A percentile compares a stretch with the other conserved stretches of the same genome.
Conservation (phyloP, 2,329 filamentous ascomycete genomes). For the Fusarium sp. region DNA sequence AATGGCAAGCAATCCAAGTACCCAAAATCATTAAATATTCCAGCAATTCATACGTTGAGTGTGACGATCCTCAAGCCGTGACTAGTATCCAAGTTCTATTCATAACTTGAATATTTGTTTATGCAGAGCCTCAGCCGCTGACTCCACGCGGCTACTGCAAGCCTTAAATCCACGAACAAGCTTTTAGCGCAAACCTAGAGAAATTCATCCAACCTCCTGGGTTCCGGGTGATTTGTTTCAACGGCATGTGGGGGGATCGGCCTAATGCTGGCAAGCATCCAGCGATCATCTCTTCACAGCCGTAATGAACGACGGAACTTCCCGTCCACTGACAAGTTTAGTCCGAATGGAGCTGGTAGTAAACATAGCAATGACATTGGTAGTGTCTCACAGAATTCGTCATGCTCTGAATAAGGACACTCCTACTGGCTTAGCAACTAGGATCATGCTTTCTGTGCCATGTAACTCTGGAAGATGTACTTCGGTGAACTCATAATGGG, state of each 20-base stretch:
- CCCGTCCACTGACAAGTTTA: background rate
- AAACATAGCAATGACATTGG: background rate
- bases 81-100: background rate
- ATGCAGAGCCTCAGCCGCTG: background rate
- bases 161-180: background rate
- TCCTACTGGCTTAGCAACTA: background rate
- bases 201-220: background rate
- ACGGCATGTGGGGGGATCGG: background rate
- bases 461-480: background rate
- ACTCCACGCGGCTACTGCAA: background rate
- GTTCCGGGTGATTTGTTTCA: background rate
- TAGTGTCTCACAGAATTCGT: background rate
- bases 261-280: background rate
- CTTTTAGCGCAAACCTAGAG: background rate
- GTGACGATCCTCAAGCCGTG: rapidly evolving
- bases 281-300: background rate
- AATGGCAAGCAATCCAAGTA: rapidly evolving
- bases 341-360: background rate
- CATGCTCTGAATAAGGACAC: background rate
- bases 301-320: background rate
- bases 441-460: background rate
- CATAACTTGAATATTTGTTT: background rate
- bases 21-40: rapidly evolving
- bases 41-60: rapidly evolving
- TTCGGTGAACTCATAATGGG: background rate